A percentile compares a stretch with the other conserved stretches of the same genome.
Evolutionary conservation across 345 rosid genomes (phyloP).

Genomic region (Bruguiera parviflora): DNA sequence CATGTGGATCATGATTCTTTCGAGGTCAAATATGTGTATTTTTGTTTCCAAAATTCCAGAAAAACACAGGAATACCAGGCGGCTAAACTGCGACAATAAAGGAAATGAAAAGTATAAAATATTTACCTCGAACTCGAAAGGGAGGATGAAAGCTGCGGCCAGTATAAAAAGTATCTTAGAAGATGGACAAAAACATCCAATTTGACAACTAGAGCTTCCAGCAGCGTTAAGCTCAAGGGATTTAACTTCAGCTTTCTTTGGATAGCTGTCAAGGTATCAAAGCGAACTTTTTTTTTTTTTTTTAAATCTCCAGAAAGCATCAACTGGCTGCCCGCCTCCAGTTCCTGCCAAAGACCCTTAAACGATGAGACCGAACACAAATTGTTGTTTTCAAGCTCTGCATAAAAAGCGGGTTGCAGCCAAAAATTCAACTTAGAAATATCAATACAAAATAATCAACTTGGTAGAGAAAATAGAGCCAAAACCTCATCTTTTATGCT

Average conservation of each 20-base stretch:
- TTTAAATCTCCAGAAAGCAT: constrained; percentile 24
- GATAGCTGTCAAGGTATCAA: constrained; percentile 36
- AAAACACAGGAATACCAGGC: not conserved
- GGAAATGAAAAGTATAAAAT: constrained; percentile 15
- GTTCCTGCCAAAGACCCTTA: constrained; percentile 33
- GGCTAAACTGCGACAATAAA: constrained; percentile 13
- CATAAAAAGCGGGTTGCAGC: not conserved
- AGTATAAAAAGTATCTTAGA: not conserved
- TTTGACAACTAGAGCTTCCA: constrained; percentile 23
- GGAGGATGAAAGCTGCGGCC: constrained; percentile 10
- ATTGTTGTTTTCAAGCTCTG: not conserved
- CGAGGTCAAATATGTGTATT: not conserved
- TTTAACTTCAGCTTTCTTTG: constrained; percentile 23
- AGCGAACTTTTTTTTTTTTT: constrained; percentile 18
- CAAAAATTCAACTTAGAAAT: constrained; percentile 13
- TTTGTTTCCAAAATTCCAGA: not conserved
- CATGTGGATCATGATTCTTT: not conserved
- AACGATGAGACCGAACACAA: constrained; percentile 30
- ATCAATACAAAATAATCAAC: constrained; percentile 4
- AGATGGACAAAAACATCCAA: constrained; percentile 21
- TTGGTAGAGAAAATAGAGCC: too few relatives aligned
- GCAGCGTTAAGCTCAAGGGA: constrained; percentile 31
- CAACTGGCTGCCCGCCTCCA: constrained; percentile 17
- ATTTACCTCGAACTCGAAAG: constrained; percentile 38
- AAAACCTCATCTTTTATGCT: too few relatives aligned